phyloP scores from a whole-genome alignment of 2,329 filamentous ascomycete species.

The Teratosphaeria epicoccoides region DNA sequence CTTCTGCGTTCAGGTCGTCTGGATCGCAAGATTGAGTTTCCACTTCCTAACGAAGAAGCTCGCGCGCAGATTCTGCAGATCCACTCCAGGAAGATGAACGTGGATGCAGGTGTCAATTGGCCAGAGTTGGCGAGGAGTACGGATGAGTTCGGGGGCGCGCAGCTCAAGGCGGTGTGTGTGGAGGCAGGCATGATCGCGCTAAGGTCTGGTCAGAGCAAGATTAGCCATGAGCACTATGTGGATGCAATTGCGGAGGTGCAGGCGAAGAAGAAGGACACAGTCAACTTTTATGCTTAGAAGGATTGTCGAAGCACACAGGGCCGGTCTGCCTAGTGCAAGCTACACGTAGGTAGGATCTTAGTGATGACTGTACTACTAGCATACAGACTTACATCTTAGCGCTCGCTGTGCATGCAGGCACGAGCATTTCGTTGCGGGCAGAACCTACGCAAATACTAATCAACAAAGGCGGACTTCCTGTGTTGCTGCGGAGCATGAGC shows the following conservation, averaged over 20 bases:
- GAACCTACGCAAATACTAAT: too few relatives aligned
- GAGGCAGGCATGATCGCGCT: slow-evolving; percentile 99
- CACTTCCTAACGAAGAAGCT: slow-evolving; percentile 93
- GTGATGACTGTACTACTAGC: neutral
- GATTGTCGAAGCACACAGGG: neutral
- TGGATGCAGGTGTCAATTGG: slow-evolving; percentile 91
- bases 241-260: slow-evolving; percentile 96
- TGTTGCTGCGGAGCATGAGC: too few relatives aligned
- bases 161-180: slow-evolving; percentile 96
- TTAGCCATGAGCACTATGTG: slow-evolving; percentile 96
- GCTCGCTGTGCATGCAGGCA: neutral
- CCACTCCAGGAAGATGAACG: slow-evolving; percentile 96
- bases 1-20: slow-evolving; percentile 89
- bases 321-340: neutral
- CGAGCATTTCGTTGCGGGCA: neutral
- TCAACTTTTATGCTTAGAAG: slow-evolving; percentile 27
- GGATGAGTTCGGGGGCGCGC: slow-evolving; percentile 94
- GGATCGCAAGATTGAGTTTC: slow-evolving; percentile 98
- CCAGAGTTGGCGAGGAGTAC: slow-evolving; percentile 88
- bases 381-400: neutral
- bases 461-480: too few relatives aligned
- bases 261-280: slow-evolving; percentile 67
- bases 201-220: slow-evolving; percentile 87
- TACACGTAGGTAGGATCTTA: too few relatives aligned
- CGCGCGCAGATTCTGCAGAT: slow-evolving; percentile 95